These are phyloP conservation scores for Saccharomycopsis microspora DNA, from an alignment of 805 yeast genomes.

Conservation along the genomic window DNA sequence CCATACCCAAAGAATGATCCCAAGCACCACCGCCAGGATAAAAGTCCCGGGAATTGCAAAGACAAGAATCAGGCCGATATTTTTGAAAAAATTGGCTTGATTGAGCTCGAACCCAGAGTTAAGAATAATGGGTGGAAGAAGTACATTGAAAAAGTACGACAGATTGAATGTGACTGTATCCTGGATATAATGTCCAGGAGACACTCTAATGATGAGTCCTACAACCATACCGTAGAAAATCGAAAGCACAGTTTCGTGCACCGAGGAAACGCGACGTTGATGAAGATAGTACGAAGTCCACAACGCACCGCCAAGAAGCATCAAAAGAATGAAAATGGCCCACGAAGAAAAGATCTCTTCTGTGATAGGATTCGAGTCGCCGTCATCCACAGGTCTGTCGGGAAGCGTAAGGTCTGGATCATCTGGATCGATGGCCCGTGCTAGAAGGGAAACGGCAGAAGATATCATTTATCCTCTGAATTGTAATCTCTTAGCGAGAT, in stretches of 20 bases:
- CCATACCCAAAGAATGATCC: slow-evolving; percentile 81
- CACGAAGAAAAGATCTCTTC: slow-evolving; percentile 96
- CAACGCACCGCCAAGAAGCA: slow-evolving; percentile 72
- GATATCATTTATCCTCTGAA: too few species aligned
- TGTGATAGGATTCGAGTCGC: slow-evolving; percentile 68
- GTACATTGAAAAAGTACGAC: slow-evolving; percentile 83
- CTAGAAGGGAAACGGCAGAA: too few species aligned
- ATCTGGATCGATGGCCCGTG: slow-evolving; percentile 17
- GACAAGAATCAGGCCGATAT: slow-evolving; percentile 79
- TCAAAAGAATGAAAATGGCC: slow-evolving; percentile 85
- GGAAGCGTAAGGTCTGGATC: slow-evolving; percentile 25
- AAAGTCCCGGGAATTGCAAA: slow-evolving; percentile 98
- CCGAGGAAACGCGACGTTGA: slow-evolving; percentile 81
- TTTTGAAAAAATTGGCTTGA: slow-evolving; percentile 89
- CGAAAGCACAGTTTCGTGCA: slow-evolving; percentile 95
- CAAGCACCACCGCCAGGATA: slow-evolving; percentile 81
- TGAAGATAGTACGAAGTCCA: slow-evolving; percentile 94
- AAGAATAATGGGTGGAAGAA: slow-evolving; percentile 90
- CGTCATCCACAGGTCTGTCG: slow-evolving; percentile 45
- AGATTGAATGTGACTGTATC: slow-evolving; percentile 94
- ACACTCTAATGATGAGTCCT: slow-evolving; percentile 77
- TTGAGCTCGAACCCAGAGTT: slow-evolving; percentile 95
- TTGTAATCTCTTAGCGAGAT: too few species aligned
- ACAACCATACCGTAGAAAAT: slow-evolving; percentile 96
- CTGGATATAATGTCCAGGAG: slow-evolving; percentile 96